A percentile compares a stretch with the other conserved stretches of the same genome.
Conservation (phyloP, 495 filamentous ascomycete species). For the Patellaria atrata region DNA sequence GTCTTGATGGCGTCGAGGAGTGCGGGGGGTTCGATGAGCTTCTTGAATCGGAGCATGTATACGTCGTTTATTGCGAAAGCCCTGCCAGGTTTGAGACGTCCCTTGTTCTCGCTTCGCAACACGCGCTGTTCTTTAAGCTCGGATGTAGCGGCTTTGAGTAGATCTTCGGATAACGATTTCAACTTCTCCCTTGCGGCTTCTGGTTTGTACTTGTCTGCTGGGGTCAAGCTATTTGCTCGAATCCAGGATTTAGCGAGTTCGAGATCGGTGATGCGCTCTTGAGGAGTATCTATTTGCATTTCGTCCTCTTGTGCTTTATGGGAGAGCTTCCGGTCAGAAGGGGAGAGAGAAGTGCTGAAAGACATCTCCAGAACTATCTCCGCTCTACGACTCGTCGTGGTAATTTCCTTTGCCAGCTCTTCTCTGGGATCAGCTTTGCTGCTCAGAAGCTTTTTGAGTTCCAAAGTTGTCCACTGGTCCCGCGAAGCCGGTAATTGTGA, state of each 20-base stretch:
- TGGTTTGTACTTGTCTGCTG: constrained; percentile 34
- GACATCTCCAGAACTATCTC: too few relatives aligned
- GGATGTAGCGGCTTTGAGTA: constrained; percentile 3
- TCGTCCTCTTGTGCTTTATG: constrained; percentile 27
- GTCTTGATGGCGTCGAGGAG: too few relatives aligned
- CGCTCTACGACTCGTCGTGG: too few relatives aligned
- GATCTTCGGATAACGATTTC: constrained; percentile 26
- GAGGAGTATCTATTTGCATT: constrained; percentile 19
- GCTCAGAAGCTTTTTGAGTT: too few relatives aligned
- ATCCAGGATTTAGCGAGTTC: constrained; percentile 45
- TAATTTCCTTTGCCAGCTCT: too few relatives aligned
- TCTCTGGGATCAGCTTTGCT: too few relatives aligned
- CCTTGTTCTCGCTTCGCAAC: constrained; percentile 3
- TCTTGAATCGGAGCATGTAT: constrained; percentile 33
- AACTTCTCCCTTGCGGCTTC: constrained; percentile 33
- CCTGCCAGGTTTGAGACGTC: constrained; percentile 12
- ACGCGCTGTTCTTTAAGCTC: constrained; percentile 3
- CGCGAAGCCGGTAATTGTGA: constrained; percentile 15
- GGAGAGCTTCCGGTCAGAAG: too few relatives aligned
- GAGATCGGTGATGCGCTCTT: constrained; percentile 18
- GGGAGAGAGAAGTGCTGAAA: too few relatives aligned
- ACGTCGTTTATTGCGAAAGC: constrained; percentile 38
- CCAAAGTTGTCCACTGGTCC: too few relatives aligned
- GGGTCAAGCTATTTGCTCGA: constrained; percentile 41
- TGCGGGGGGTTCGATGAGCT: constrained; percentile 23